Conservation (phyloP, 345 rosid species). For the Pugionium dolabratum region DNA sequence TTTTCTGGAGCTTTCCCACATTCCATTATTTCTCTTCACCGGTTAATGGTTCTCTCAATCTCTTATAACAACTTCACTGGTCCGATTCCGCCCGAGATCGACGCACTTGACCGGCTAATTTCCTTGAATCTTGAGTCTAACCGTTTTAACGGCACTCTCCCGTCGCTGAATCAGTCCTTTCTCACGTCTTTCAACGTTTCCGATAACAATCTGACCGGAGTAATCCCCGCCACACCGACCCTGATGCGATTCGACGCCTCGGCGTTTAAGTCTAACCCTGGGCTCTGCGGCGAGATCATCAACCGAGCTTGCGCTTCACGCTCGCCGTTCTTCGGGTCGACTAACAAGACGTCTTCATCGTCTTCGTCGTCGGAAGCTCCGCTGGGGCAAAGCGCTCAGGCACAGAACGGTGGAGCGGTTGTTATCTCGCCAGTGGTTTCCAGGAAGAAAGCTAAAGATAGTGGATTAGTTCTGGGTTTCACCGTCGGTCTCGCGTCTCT, state of each 20-base stretch:
- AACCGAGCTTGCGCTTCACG: conserved; percentile 57
- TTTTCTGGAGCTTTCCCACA: conserved; percentile 80
- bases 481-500: conserved; percentile 51
- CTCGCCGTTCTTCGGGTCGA: conserved; percentile 64
- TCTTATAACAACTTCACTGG: conserved; percentile 59
- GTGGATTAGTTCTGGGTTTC: conserved; percentile 51
- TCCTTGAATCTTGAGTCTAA: conserved; percentile 67
- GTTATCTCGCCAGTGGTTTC: conserved; percentile 51
- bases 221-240: conserved; percentile 65
- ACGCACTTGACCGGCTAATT: conserved; percentile 54
- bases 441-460: conserved; percentile 46
- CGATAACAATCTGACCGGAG: conserved; percentile 72
- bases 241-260: conserved; percentile 60
- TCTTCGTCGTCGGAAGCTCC: conserved; percentile 51
- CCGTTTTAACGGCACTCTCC: conserved; percentile 65
- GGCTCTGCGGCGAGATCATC: conserved; percentile 78
- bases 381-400: conserved; percentile 61
- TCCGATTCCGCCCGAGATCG: conserved; percentile 53
- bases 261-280: conserved; percentile 62
- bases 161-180: conserved; percentile 69
- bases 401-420: conserved; percentile 48
- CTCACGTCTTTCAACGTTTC: conserved; percentile 64
- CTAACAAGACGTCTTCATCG: conserved; percentile 43
- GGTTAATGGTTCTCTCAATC: conserved; percentile 61
- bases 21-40: conserved; percentile 61